Base-by-base conservation (phyloP, 371 early-diverging fungal species). In the Apophysomyces ossiformis region DNA sequence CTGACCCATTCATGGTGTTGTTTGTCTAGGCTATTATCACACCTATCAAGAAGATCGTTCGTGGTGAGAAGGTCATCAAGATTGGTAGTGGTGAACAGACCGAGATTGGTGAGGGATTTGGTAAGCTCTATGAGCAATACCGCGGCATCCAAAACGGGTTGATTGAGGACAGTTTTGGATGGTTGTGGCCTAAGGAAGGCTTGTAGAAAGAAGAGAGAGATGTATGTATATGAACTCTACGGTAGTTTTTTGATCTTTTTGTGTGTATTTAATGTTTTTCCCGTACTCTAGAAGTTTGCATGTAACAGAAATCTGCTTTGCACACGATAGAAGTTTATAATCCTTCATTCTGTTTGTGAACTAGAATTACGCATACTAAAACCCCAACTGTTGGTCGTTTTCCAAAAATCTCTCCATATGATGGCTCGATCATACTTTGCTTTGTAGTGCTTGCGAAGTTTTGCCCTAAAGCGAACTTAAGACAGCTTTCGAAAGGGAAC, bases 151-250 rank as follows among this genome's bases (percentile, higher is more conserved):
- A 93, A 77, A 72, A 70, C 47, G 90, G 93, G 12, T 84, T 86
- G 18, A 63, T 85, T 11, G 79, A 83, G 45, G 90, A 91, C 62
- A 66, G 78, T 15, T 86, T 79, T 66, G 86, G 82, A 11, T 93
- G 92, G 92, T 83, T 91, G 87, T 90, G 89, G 88, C 91, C 93
- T 7, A 71, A 80, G 5, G 82, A 89, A 66, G 93, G 93, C 7
- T 74, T 92, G 56, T 85, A 76, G 68, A 57, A 45, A 65, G 60
- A 66, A 41, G 13, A 41, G n/a, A n/a, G 54, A 39, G 57, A 15
- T 65, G 69, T 41, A 8, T 8, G 41, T 13, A 41, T 1, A 41
- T 41, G 8, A n/a, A n/a, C 47, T 47, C 9, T 47, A 43, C 15
- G 4, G 12, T 4, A 15, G 15, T 26, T 26, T 26, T 43, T 1